Conservation (phyloP, 345 rosid species). For the Camelina laxa region DNA sequence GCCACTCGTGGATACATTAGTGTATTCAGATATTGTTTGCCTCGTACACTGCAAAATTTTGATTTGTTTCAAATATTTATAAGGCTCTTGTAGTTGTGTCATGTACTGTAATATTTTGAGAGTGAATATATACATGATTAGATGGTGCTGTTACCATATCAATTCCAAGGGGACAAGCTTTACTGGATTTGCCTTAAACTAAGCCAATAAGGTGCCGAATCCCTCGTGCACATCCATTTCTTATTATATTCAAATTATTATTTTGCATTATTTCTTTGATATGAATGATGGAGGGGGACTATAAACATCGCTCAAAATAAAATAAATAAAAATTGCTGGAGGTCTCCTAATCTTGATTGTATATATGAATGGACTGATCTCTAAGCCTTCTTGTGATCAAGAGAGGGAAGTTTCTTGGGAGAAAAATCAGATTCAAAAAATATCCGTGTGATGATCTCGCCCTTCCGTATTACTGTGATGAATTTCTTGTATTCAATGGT, state of each 20-base stretch:
- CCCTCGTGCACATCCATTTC: conserved; percentile 5
- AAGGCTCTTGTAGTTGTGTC: conserved; percentile 18
- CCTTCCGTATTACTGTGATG: no score
- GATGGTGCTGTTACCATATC: conserved; percentile 19
- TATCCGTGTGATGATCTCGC: no score
- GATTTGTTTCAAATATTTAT: conserved; percentile 8
- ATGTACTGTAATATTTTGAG: conserved; percentile 24
- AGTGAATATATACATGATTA: conserved; percentile 32
- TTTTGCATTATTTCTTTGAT: background rate
- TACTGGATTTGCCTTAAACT: conserved; percentile 11
- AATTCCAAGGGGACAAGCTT: conserved; percentile 29
- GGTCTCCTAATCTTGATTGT: background rate
- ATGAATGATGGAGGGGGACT: background rate
- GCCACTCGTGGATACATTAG: conserved; percentile 19
- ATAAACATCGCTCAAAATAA: background rate
- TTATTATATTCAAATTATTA: background rate
- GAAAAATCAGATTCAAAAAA: no score
- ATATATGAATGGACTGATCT: no score
- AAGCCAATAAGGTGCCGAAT: conserved; percentile 3
- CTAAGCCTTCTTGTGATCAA: no score
- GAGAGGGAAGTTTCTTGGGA: no score
- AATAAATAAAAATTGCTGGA: background rate
- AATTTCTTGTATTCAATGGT: no score
- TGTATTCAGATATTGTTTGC: conserved; percentile 7
- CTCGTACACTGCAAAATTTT: background rate